Base-by-base conservation (phyloP, 306 rosid species). In the Castanospermum australe region DNA sequence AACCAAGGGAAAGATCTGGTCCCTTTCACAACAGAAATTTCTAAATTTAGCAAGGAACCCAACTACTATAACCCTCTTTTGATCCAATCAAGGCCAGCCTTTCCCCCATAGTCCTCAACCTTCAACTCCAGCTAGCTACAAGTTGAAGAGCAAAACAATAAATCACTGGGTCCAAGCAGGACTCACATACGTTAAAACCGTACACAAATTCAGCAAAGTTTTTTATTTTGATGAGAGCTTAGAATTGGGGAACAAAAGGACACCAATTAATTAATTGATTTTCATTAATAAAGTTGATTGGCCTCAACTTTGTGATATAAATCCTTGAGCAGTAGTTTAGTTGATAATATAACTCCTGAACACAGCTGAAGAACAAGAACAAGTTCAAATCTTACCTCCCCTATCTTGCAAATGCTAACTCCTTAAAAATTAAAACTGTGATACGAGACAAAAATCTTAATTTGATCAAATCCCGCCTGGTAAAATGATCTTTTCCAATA, bases 1-100 rank as follows among this genome's bases (percentile, higher is more conserved):
- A 67, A 55, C 22, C 21, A 66, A 14, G 11, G 51, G 6, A 79
- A 71, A 52, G 10, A n/a, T 13, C 48, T 36, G 39, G 38, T 73
- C 48, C 35, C 57, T 36, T 78, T 83, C 68, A 67, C 77, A 69
- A 52, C 38, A 62, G 41, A 75, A 75, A 24, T 64, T 71, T 76
- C 85, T 14, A 76, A 55, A 63, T 84, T 76, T 76, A 50, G 85
- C 63, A 80, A 68, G 14, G 2, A 66, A 52, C 68, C 38, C 55
- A 73, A 73, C 59, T 12, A 6, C 48, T 36, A 39, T 44, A 24
- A 1, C 54, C 54, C 21, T 32, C 47, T 67, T 61, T 61, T 52
- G n/a, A 38, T 33, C 57, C 76, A 50, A 75, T 70, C 54, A 41
- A 12, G 36, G 15, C 30, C 74, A 45, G 18, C 35, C 35, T 75